These are phyloP conservation scores for Pittosporum tobira DNA, from an alignment of 129 eudicot species.

Conservation along the genomic window DNA sequence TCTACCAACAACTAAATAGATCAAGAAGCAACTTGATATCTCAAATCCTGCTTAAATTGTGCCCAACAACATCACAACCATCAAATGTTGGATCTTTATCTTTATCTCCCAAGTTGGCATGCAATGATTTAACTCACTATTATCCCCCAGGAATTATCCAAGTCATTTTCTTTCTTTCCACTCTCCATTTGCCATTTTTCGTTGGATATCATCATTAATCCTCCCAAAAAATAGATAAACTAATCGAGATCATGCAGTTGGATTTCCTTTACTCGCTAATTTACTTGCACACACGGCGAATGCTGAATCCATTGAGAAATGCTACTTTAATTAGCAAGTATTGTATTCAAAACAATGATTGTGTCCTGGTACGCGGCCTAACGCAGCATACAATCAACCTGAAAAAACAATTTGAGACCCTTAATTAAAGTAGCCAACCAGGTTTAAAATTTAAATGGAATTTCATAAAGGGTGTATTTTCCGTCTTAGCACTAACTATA, in stretches of 20 bases:
- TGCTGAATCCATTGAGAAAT: constrained; percentile 1
- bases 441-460: not conserved
- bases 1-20: too few species aligned
- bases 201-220: not conserved
- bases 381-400: constrained; percentile 2
- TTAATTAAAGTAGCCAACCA: not conserved
- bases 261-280: not conserved
- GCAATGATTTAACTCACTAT: too few species aligned
- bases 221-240: not conserved
- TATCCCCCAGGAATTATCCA: too few species aligned
- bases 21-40: not conserved
- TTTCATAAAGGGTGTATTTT: not conserved
- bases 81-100: constrained; percentile 8
- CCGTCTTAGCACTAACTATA: constrained; percentile 10
- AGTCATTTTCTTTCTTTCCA: not conserved
- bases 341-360: not conserved
- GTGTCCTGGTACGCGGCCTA: constrained; percentile 11
- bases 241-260: not conserved
- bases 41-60: not conserved
- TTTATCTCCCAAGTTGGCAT: not conserved
- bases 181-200: not conserved
- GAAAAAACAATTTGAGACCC: not conserved
- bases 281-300: not conserved
- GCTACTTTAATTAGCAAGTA: not conserved
- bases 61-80: constrained; percentile 1